Evolutionary conservation across 495 filamentous ascomycete species (phyloP).

Genomic region (Lepidopterella palustris): DNA sequence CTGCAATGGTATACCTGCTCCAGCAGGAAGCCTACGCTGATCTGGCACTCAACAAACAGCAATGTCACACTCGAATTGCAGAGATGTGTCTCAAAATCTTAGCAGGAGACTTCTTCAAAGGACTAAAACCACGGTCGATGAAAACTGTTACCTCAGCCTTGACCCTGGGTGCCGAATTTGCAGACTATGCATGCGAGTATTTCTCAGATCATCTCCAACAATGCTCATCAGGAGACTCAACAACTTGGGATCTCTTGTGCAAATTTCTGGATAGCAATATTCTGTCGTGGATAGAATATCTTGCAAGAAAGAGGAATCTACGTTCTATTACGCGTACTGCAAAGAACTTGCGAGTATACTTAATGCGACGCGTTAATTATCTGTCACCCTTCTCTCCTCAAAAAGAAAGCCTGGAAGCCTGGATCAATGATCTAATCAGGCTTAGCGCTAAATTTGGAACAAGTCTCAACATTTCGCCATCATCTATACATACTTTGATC

Average conservation of each 20-base stretch:
- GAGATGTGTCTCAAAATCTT: conserved; percentile 28
- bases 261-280: conserved; percentile 35
- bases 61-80: conserved; percentile 30
- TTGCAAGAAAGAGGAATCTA: conserved; percentile 31
- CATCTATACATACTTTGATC: conserved; percentile 34
- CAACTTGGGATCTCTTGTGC: conserved; percentile 9
- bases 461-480: conserved; percentile 23
- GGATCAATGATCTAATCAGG: conserved; percentile 33
- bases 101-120: conserved; percentile 11
- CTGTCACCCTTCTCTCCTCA: conserved; percentile 21
- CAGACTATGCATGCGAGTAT: conserved; percentile 30
- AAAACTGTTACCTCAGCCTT: conserved; percentile 18
- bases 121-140: conserved; percentile 16
- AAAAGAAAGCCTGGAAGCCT: conserved; percentile 21
- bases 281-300: conserved; percentile 38
- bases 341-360: conserved; percentile 33
- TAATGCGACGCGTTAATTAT: conserved; percentile 18
- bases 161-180: conserved; percentile 13
- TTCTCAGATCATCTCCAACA: conserved; percentile 35
- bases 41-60: conserved; percentile 30
- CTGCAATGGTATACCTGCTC: conserved; percentile 34
- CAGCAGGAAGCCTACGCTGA: conserved; percentile 11
- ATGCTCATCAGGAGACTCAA: conserved; percentile 6
- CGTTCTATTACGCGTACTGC: conserved; percentile 29
- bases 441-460: conserved; percentile 32